These are phyloP conservation scores for Sarocladiaceae sp. DNA, from an alignment of 2,329 filamentous ascomycete genomes.

Conservation along the genomic window DNA sequence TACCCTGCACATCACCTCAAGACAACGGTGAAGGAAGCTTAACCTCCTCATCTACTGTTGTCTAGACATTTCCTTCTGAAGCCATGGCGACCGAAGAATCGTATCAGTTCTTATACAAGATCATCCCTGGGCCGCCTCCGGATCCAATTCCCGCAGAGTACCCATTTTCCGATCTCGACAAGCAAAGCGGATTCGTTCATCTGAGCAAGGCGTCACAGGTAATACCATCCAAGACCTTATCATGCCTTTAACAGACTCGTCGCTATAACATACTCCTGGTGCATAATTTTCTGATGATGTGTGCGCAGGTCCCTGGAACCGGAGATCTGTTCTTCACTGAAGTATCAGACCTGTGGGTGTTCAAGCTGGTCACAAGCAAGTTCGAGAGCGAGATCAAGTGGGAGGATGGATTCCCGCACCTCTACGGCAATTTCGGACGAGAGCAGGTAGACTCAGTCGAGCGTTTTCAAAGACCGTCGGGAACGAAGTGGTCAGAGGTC, in stretches of 20 bases:
- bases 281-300: too few relatives aligned
- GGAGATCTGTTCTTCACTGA: conserved; percentile 40
- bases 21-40: too few relatives aligned
- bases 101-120: conserved; percentile 53
- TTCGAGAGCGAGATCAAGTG: conserved; percentile 44
- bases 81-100: conserved; percentile 26
- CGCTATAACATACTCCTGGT: too few relatives aligned
- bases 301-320: conserved; percentile 42
- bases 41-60: too few relatives aligned
- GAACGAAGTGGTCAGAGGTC: conserved; percentile 42
- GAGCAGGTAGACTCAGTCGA: conserved; percentile 43
- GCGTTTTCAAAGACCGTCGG: conserved; percentile 40
- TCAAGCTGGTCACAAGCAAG: conserved; percentile 48
- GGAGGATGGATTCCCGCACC: conserved; percentile 56
- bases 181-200: conserved; percentile 58
- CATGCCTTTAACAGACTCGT: too few relatives aligned
- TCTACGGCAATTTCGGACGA: conserved; percentile 54
- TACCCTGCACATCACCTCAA: too few relatives aligned
- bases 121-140: conserved; percentile 48
- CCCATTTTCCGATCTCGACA: conserved; percentile 56
- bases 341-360: conserved; percentile 38
- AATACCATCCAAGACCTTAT: conserved; percentile 10
- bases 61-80: too few relatives aligned
- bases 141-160: conserved; percentile 48
- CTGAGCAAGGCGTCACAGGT: conserved; percentile 54